These are phyloP conservation scores for Pisolithus orientalis DNA, from an alignment of 768 basidiomycete genomes.

Conservation along the genomic window DNA sequence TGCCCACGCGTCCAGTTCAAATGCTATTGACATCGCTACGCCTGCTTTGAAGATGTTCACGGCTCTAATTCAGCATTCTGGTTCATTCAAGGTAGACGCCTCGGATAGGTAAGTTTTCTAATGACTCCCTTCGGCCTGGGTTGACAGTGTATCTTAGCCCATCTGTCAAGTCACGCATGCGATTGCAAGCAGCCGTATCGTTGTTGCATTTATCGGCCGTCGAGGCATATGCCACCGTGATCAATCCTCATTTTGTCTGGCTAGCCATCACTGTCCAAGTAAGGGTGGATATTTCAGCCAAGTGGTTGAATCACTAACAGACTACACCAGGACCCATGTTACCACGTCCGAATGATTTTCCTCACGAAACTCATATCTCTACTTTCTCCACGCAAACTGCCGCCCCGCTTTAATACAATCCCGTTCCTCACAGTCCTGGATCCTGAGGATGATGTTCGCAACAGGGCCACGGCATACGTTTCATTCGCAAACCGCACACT, in stretches of 20 bases:
- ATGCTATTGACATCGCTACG: conserved; percentile 58
- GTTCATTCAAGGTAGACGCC: conserved; percentile 53
- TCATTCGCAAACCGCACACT: conserved; percentile 40
- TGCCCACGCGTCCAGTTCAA: conserved; percentile 51
- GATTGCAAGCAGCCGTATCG: conserved; percentile 76
- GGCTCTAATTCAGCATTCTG: conserved; percentile 62
- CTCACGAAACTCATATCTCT: conserved; percentile 66
- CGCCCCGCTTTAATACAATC: conserved; percentile 71
- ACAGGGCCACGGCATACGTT: conserved; percentile 53
- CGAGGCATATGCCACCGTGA: conserved; percentile 47
- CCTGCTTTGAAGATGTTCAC: conserved; percentile 76
- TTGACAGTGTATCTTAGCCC: conserved; percentile 34
- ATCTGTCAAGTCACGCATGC: conserved; percentile 66
- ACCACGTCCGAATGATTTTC: conserved; percentile 76
- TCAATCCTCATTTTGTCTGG: conserved; percentile 57
- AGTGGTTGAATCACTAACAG: not conserved
- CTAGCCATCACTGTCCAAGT: conserved; percentile 78
- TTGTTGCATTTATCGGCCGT: conserved; percentile 71
- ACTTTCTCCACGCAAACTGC: conserved; percentile 58
- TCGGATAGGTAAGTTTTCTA: conserved; percentile 39
- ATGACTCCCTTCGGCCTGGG: not conserved
- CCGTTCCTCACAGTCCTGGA: conserved; percentile 89
- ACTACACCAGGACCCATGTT: conserved; percentile 63
- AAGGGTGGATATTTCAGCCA: conserved; percentile 10
- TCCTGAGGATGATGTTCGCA: conserved; percentile 76